A percentile compares a stretch with the other conserved stretches of the same genome.
These are phyloP conservation scores for Vitellaria paradoxa DNA, from an alignment of 179 eudicot genomes.

Conservation along the genomic window DNA sequence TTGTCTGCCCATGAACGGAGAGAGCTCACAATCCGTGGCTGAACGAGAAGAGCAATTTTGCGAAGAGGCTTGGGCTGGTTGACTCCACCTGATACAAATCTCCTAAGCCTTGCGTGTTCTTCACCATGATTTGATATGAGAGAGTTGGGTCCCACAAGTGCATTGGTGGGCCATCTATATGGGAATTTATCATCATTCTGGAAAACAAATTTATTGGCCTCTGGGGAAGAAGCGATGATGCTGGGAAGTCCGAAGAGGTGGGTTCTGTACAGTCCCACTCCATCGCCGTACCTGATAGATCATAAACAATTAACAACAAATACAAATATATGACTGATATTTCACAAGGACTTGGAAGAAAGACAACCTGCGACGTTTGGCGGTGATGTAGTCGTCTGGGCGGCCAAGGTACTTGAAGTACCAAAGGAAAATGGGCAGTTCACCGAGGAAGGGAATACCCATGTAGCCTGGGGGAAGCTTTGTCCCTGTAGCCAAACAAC, in stretches of 20 bases:
- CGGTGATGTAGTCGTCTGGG: conserved; percentile 42
- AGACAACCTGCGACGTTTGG: conserved; percentile 30
- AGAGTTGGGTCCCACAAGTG: conserved; percentile 22
- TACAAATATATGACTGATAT: too few species aligned
- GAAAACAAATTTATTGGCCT: conserved; percentile 26
- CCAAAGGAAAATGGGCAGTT: conserved; percentile 35
- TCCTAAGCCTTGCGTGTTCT: conserved; percentile 24
- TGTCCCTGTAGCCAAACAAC: background rate
- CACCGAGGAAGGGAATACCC: conserved; percentile 41
- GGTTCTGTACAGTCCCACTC: conserved; percentile 30
- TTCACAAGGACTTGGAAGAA: too few species aligned
- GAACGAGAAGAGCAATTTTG: conserved; percentile 21
- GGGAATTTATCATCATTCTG: conserved; percentile 18
- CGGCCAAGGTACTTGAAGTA: conserved; percentile 36
- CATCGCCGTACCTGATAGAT: conserved; percentile 31
- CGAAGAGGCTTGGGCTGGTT: conserved; percentile 39
- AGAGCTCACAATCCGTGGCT: conserved; percentile 19
- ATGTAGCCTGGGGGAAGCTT: conserved; percentile 41
- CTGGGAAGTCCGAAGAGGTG: conserved; percentile 35
- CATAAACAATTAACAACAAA: background rate
- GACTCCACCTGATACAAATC: conserved; percentile 21
- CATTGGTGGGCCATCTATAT: conserved; percentile 20
- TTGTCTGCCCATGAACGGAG: conserved; percentile 23
- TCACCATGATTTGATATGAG: conserved; percentile 22
- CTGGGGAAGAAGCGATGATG: conserved; percentile 26